Evolutionary conservation across 2,329 filamentous ascomycete species (phyloP).

Genomic region (Colletotrichum abscissum): DNA sequence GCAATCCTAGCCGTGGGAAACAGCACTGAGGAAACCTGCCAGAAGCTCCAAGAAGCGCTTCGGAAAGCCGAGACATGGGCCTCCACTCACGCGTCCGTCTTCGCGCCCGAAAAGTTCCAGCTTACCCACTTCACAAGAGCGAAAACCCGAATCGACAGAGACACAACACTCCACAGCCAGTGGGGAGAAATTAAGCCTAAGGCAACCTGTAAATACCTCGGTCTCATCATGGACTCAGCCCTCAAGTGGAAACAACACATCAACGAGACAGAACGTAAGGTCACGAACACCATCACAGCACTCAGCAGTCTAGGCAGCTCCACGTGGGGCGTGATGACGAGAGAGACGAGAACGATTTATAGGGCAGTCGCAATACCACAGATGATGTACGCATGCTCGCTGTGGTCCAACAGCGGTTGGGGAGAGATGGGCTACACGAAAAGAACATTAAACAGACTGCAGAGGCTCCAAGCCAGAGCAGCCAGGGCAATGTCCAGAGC

Average conservation of each 20-base stretch:
- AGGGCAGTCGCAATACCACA: constrained; percentile 29
- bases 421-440: neutral
- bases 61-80: no score
- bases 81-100: constrained; percentile 36
- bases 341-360: no score
- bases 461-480: neutral
- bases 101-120: constrained; percentile 40
- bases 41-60: no score
- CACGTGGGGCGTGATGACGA: no score
- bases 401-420: constrained; percentile 37
- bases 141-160: constrained; percentile 30
- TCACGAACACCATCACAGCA: constrained; percentile 38
- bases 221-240: constrained; percentile 39
- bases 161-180: constrained; percentile 32
- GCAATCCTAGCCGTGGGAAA: no score
- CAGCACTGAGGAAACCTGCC: no score
- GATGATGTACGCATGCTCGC: constrained; percentile 43
- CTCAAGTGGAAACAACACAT: constrained; percentile 40
- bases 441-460: neutral
- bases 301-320: constrained; percentile 19
- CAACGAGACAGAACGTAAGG: constrained; percentile 37
- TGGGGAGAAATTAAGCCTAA: constrained; percentile 14
- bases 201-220: constrained; percentile 37
- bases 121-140: constrained; percentile 39
- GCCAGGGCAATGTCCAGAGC: neutral